Evolutionary conservation across 2,329 filamentous ascomycete genomes (phyloP).

Genomic region (Beauveria asiatica): DNA sequence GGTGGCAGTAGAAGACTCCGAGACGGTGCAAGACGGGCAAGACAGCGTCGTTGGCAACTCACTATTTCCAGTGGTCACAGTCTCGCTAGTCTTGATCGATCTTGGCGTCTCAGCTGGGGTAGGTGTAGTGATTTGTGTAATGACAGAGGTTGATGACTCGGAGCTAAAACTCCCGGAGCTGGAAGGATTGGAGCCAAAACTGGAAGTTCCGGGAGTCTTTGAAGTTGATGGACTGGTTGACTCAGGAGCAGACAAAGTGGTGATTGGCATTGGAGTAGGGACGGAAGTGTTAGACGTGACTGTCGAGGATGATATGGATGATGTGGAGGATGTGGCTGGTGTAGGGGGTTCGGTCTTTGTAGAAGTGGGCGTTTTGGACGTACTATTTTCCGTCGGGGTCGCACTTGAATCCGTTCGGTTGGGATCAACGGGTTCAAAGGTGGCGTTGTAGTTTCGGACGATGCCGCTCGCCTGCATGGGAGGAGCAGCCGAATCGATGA

Average conservation of each 20-base stretch:
- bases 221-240: background rate
- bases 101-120: background rate
- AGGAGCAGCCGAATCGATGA: conserved; percentile 33
- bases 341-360: background rate
- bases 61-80: conserved; percentile 3
- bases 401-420: conserved; percentile 9
- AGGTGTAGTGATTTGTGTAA: background rate
- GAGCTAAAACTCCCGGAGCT: conserved; percentile 2
- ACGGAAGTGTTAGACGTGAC: background rate
- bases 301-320: background rate
- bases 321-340: background rate
- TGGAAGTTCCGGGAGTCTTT: background rate
- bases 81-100: background rate
- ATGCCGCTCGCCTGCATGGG: conserved; percentile 42
- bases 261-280: background rate
- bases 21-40: conserved; percentile 5
- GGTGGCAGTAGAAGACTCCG: background rate
- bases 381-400: conserved; percentile 2
- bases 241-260: background rate
- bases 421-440: conserved; percentile 16
- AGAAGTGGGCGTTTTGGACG: background rate
- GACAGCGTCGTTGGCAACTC: conserved; percentile 5
- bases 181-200: background rate
- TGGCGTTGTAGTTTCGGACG: conserved; percentile 30
- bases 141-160: background rate